Conservation (phyloP, 2,329 filamentous ascomycete genomes). For the Neopestalotiopsis clavispora region DNA sequence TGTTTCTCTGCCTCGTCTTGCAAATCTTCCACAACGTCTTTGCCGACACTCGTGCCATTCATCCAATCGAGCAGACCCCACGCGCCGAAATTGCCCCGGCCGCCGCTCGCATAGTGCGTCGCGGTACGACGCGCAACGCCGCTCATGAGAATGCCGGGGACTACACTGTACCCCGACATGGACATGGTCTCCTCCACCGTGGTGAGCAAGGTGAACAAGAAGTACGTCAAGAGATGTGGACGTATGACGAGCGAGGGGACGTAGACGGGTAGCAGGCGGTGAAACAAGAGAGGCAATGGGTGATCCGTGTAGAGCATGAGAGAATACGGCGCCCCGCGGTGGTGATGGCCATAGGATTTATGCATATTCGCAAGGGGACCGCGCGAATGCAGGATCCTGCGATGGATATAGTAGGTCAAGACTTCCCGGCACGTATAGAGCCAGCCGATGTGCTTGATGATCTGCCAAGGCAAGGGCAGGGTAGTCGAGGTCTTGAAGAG, state of each 20-base stretch:
- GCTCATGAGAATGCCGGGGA: conserved; percentile 58
- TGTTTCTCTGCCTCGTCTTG: conserved; percentile 61
- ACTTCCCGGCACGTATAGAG: conserved; percentile 57
- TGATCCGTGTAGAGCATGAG: conserved; percentile 72
- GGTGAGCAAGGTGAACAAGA: conserved; percentile 65
- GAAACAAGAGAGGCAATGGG: conserved; percentile 66
- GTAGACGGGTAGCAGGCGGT: conserved; percentile 68
- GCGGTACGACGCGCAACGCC: conserved; percentile 51
- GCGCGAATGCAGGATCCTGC: conserved; percentile 66
- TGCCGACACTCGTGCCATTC: conserved; percentile 59
- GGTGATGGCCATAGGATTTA: conserved; percentile 53
- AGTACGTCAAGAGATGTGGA: conserved; percentile 75
- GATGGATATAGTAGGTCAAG: conserved; percentile 76
- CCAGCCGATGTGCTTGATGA: conserved; percentile 52
- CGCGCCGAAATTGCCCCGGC: conserved; percentile 64
- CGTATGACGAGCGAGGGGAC: conserved; percentile 68
- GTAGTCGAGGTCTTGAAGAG: conserved; percentile 54
- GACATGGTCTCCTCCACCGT: conserved; percentile 71
- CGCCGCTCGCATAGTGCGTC: conserved; percentile 60
- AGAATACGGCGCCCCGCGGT: conserved; percentile 61
- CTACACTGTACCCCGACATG: conserved; percentile 69
- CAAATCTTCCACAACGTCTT: conserved; percentile 58
- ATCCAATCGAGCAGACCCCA: conserved; percentile 68
- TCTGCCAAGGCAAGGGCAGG: conserved; percentile 58
- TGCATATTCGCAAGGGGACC: conserved; percentile 47